Evolutionary conservation across 2,329 filamentous ascomycete genomes (phyloP), one percentile per base, ranked within the genome.

Genomic region (Diaporthe australafricana): DNA sequence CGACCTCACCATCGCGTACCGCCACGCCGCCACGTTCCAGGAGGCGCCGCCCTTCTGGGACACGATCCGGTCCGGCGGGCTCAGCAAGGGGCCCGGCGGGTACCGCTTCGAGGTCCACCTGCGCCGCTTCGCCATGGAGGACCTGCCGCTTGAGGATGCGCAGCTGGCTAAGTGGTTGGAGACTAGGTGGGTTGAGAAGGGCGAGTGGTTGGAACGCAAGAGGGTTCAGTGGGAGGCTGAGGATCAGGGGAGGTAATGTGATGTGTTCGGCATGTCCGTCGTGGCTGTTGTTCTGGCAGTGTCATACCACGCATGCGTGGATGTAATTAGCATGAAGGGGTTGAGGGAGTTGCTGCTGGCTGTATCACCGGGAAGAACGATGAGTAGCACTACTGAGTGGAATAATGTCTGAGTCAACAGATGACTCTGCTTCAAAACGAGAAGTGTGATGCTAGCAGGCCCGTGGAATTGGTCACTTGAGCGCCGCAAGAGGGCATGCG

Each of bases 1-100:
- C 78, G 86, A 90, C 76, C 79, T 89, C 63, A 86, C 87, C 3
- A 86, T 89, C 75, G 85, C 86, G 65, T 89, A 90, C 78, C 83
- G 86, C 74, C 81, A 83, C 63, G 78, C 82, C 7, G 77, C 77
- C 66, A 77, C 78, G 70, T 88, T 87, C 73, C 81, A 85, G 30
- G 77, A 80, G 56, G 85, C 85, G 2, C 87, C 87, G 16, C 83
- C 81, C 16, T 89, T 89, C 76, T 89, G 86, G 86, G 83, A 88
- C 70, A 87, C 86, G 14, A 77, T 89, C 48, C 84, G 84, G 72
- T 77, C 83, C 12, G 79, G 81, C 0, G 73, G 76, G 9, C 73
- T 89, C 68, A 85, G 82, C 68, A 85, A 82, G 35, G 79, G 78
- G 40, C 75, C 76, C 8, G 20, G 76, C 67, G 85, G 81, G 38